Base-by-base conservation (phyloP, 345 rosid species). In the Aquilaria yunnanensis region DNA sequence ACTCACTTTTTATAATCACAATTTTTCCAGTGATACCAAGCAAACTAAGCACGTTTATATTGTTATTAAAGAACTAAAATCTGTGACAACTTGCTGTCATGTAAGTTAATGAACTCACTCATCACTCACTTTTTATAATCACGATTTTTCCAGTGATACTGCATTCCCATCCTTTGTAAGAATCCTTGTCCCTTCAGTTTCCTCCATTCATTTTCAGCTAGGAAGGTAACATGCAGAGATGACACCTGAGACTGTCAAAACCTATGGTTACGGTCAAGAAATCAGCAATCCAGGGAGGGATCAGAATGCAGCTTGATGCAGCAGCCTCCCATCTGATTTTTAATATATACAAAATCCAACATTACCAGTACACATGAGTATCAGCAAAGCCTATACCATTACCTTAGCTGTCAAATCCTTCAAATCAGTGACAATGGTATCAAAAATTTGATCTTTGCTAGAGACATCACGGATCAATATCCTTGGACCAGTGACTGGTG, bases 401-500 rank as follows among this genome's bases (percentile, higher is more conserved):
- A 93, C 96, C 98, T 93, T 83, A 9, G 67, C 75, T 4, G 91
- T 77, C 34, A 90, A 66, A 59, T 80, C 76, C 70, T 80, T 93
- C 82, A 93, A 68, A 58, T 89, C 68, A 51, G 87, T 75, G 56
- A 80, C 88, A 23, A 93, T 70, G 70, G 78, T 73, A 69, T 88
- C 89, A 51, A 85, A 83, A 59, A 93, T 74, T 72, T 93, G 89
- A 67, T 86, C 87, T 85, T 77, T 88, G 66, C 65, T 70, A 53
- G 81, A 62, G 55, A 70, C 68, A 74, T 88, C 57, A 32, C 94
- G 94, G 52, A 85, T 55, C 59, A 93, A 63, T 70, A 93, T 86
- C 86, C 96, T 78, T 41, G 97, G 98, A 54, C 94, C 98, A 70
- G 98, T 79, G 45, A 93, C 97, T 0, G 97, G 98, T 41, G 98